Evolutionary conservation across 73 alveolate species (phyloP).

Genomic region (Paramecium sonneborni): DNA sequence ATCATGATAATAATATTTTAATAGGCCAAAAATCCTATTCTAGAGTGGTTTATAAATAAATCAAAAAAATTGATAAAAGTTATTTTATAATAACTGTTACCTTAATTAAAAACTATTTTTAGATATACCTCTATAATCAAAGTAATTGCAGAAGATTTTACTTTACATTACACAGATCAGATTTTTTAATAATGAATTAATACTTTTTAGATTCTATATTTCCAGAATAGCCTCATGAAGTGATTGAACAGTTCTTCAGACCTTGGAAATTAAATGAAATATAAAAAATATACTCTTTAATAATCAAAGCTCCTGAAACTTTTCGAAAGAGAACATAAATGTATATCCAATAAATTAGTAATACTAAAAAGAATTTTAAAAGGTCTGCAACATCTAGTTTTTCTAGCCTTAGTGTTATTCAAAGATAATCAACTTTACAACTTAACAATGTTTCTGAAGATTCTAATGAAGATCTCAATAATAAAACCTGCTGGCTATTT

Average conservation of each 20-base stretch:
- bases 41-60: constrained; percentile 38
- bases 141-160: constrained; percentile 8
- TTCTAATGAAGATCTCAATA: background rate
- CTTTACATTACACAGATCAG: constrained; percentile 10
- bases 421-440: background rate
- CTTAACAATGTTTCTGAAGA: background rate
- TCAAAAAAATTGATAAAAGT: background rate
- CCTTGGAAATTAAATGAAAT: constrained; percentile 47
- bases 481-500: background rate
- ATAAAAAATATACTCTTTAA: background rate
- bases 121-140: background rate
- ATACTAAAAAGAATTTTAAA: background rate
- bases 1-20: background rate
- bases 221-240: constrained; percentile 35
- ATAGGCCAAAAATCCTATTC: background rate
- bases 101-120: background rate
- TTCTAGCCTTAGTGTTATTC: background rate
- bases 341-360: background rate
- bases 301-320: constrained; percentile 9
- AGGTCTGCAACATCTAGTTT: constrained; percentile 7
- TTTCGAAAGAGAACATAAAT: background rate
- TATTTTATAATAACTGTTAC: constrained; percentile 9
- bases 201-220: constrained; percentile 28
- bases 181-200: background rate
- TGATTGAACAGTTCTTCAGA: constrained; percentile 9